These are phyloP conservation scores for Monosporozyma servazzii DNA, from an alignment of 805 yeast genomes.

Conservation along the genomic window DNA sequence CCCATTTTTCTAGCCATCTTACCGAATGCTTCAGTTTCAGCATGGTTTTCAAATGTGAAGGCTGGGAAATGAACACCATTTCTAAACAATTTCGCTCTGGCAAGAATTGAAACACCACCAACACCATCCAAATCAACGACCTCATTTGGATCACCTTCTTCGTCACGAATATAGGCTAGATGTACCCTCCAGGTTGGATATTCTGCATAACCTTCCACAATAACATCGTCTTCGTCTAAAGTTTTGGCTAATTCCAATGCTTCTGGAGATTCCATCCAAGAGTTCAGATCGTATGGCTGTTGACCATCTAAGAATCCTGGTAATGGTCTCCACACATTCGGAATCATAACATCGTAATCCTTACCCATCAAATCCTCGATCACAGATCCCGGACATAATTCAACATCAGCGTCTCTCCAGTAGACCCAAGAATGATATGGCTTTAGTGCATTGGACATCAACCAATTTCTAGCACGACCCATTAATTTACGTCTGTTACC, in stretches of 20 bases:
- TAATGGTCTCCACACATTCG: slow-evolving; percentile 94
- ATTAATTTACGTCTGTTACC: slow-evolving; percentile 75
- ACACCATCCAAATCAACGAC: slow-evolving; percentile 72
- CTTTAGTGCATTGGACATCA: slow-evolving; percentile 60
- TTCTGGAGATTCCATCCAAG: slow-evolving; percentile 86
- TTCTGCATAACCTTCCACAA: slow-evolving; percentile 82
- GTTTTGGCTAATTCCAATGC: slow-evolving; percentile 59
- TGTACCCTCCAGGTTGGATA: slow-evolving; percentile 83
- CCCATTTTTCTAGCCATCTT: slow-evolving; percentile 75
- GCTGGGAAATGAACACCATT: slow-evolving; percentile 82
- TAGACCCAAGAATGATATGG: slow-evolving; percentile 88
- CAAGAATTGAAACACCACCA: slow-evolving; percentile 77
- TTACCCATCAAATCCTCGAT: slow-evolving; percentile 64
- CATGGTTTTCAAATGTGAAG: slow-evolving; percentile 73
- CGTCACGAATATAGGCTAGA: slow-evolving; percentile 60
- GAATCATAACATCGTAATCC: slow-evolving; percentile 64
- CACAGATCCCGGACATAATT: slow-evolving; percentile 69
- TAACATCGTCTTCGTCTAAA: slow-evolving; percentile 71
- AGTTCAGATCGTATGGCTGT: slow-evolving; percentile 92
- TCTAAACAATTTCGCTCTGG: slow-evolving; percentile 65
- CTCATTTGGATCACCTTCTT: slow-evolving; percentile 51
- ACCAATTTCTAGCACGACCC: slow-evolving; percentile 86
- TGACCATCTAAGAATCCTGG: slow-evolving; percentile 75
- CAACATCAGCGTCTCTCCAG: slow-evolving; percentile 85
- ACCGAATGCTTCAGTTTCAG: slow-evolving; percentile 84